Evolutionary conservation across 352 stramenopile species (phyloP), one percentile per base, ranked within the genome.

Genomic region (Globisporangium yorkense): DNA sequence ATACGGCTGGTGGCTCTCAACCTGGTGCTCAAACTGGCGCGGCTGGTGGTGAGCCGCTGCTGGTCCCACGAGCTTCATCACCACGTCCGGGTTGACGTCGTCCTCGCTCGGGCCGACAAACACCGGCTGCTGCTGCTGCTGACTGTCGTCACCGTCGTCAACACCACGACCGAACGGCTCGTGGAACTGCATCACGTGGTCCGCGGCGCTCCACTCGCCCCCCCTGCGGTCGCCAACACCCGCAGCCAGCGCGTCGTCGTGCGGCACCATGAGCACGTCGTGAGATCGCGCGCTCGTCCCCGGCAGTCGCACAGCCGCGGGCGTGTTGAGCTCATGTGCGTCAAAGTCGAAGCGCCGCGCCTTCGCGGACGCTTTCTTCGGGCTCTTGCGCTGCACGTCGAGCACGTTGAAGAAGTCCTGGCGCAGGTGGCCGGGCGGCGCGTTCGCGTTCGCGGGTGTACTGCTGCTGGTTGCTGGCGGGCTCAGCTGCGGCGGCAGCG

Each of bases 311-410:
- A 49, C 9, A 1, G n/a, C 20, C 46, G 53, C 40, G 5, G 39
- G 52, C 8, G 59, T 65, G 39, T 55, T 51, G 10, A 56, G 39
- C 39, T 65, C 51, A 8, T 47, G 40, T 3, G 49, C 51, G n/a
- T 64, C 52, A 21, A 59, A 56, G 18, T 47, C 51, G 33, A 56
- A 47, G 52, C 44, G 46, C 13, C 59, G 59, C 12, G 37, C 16
- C 46, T 51, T 56, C 20, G 39, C 35, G 8, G 58, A 35, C 10
- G 58, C 37, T 47, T 64, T 55, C 6, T 46, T 37, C 9, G 58
- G 58, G 33, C 58, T 64, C 27, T 59, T 64, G 37, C 57, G 53
- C 29, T 64, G 58, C 18, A 51, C 58, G 46, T 64, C 58, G 24
- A 59, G 46, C 16, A 55, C 37, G n/a, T 45, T 53, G 35, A 55